Percentiles rank a stretch among this genome's conserved stretches.
Conservation (phyloP, 2,329 filamentous ascomycete species). For the Diatrype stigma region DNA sequence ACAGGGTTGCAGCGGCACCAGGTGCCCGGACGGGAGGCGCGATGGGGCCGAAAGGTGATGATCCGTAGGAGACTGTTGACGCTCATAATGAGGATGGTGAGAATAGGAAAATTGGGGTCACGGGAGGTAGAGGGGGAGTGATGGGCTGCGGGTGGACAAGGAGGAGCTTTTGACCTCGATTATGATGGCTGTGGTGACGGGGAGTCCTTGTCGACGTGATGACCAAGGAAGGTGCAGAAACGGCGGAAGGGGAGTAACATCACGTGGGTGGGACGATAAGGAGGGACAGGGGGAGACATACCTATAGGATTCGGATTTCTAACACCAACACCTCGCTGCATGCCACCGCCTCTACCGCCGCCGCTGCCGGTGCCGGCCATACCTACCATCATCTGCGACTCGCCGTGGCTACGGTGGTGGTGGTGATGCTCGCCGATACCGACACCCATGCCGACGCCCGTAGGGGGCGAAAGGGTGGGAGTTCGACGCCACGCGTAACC, state of each 20-base stretch:
- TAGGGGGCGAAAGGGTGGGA: neutral
- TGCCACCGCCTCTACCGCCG: neutral
- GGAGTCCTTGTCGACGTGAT: neutral
- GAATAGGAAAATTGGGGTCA: conserved; percentile 1
- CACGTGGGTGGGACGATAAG: neutral
- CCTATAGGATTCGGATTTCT: neutral
- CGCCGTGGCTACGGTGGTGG: neutral
- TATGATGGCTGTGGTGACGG: too few species aligned
- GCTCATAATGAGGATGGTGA: conserved; percentile 1
- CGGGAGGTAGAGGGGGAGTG: neutral
- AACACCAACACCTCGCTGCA: neutral
- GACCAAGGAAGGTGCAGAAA: neutral
- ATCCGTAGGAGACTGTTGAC: conserved; percentile 17
- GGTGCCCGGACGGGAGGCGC: conserved; percentile 20
- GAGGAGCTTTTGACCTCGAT: too few species aligned
- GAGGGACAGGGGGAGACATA: neutral
- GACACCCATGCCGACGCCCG: neutral
- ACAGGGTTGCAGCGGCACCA: neutral
- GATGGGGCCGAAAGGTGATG: conserved; percentile 29
- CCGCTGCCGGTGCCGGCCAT: neutral
- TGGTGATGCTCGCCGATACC: neutral
- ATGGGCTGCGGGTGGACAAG: too few species aligned
- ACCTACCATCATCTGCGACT: neutral
- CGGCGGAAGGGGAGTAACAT: neutral
- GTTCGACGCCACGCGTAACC: neutral